phyloP scores from a whole-genome alignment of 140 eudicot species.

The Artemisia princeps region DNA sequence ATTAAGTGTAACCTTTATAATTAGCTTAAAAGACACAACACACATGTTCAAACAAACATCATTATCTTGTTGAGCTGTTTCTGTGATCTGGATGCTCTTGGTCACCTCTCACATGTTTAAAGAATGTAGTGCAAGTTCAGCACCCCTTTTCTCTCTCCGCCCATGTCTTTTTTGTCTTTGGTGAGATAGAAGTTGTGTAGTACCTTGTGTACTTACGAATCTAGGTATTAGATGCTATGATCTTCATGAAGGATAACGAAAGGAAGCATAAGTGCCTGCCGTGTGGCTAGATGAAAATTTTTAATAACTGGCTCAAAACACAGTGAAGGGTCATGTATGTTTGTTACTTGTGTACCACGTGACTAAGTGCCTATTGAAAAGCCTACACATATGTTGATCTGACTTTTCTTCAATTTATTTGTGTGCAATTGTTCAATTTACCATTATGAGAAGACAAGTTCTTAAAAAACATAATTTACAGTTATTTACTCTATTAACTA shows the following conservation, averaged over 20 bases:
- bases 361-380: background rate
- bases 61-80: background rate
- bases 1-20: background rate
- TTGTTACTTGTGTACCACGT: slow-evolving; percentile 22
- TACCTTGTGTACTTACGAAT: slow-evolving; percentile 24
- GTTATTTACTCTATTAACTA: no score
- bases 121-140: slow-evolving; percentile 12
- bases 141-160: slow-evolving; percentile 1
- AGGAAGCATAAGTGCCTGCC: slow-evolving; percentile 17
- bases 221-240: slow-evolving; percentile 26
- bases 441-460: no score
- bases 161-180: slow-evolving; percentile 27
- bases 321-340: slow-evolving; percentile 33
- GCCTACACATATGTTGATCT: background rate
- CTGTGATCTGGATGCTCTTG: slow-evolving; percentile 6
- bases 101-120: slow-evolving; percentile 12
- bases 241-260: slow-evolving; percentile 25
- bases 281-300: slow-evolving; percentile 21
- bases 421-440: no score
- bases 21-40: background rate
- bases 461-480: no score
- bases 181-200: slow-evolving; percentile 21
- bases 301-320: slow-evolving; percentile 30
- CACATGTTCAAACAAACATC: background rate
- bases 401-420: no score